phyloP scores from a whole-genome alignment of 345 rosid species.

The Tarenaya hassleriana region DNA sequence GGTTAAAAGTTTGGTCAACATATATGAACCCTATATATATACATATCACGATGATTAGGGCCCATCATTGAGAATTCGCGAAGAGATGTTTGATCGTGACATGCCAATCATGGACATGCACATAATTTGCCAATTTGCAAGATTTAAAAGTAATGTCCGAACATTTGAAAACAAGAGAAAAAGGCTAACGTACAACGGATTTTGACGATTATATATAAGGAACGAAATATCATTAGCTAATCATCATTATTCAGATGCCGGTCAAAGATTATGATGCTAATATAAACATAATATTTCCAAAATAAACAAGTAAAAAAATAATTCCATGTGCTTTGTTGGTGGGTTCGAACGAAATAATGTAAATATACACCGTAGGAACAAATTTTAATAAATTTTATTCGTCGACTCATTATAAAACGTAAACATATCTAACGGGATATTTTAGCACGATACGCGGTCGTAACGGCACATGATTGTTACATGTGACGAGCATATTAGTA shows the following conservation, averaged over 20 bases:
- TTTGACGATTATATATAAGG: constrained; percentile 14
- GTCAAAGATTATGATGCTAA: constrained; percentile 21
- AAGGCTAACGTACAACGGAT: background rate
- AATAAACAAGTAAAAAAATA: background rate
- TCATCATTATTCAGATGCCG: constrained; percentile 22
- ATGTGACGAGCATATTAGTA: too few species aligned
- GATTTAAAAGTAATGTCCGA: constrained; percentile 7
- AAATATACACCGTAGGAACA: constrained; percentile 14
- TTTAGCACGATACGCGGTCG: constrained; percentile 45
- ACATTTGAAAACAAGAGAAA: constrained; percentile 23
- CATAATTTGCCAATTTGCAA: constrained; percentile 10
- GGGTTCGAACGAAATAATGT: constrained; percentile 19
- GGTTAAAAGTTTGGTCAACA: constrained; percentile 12
- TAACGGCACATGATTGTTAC: constrained; percentile 62
- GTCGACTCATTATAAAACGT: too few species aligned
- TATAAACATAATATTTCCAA: background rate
- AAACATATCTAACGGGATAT: too few species aligned
- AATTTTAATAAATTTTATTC: constrained; percentile 1
- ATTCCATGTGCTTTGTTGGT: constrained; percentile 25
- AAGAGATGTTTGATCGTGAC: too few species aligned
- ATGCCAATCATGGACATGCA: constrained; percentile 11
- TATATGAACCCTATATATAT: too few species aligned
- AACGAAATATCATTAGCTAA: constrained; percentile 23
- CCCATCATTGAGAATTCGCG: too few species aligned
- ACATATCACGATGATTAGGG: too few species aligned